A percentile compares a stretch with the other conserved stretches of the same genome.
These are phyloP conservation scores for Claviceps capensis DNA, from an alignment of 2,329 filamentous ascomycete species.

Conservation along the genomic window DNA sequence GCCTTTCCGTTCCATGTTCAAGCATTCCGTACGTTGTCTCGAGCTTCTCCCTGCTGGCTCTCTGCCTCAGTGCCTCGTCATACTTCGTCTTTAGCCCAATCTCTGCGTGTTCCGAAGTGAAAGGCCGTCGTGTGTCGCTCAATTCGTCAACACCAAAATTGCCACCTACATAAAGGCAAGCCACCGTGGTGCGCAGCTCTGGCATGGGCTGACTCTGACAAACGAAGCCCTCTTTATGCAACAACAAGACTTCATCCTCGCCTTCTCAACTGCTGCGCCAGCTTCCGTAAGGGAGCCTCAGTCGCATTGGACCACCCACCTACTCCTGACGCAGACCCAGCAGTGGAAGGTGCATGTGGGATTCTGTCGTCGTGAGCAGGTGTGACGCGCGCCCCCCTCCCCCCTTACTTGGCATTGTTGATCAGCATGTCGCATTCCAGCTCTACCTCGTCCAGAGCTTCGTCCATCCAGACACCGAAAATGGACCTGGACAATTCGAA, in stretches of 20 bases:
- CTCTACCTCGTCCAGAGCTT: conserved; percentile 10
- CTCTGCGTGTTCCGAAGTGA: background rate
- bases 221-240: conserved; percentile 13
- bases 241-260: conserved; percentile 9
- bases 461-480: conserved; percentile 10
- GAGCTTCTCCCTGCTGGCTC: background rate
- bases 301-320: conserved; percentile 3
- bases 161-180: background rate
- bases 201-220: conserved; percentile 9
- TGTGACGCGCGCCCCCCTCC: background rate
- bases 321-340: conserved; percentile 4
- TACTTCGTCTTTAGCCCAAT: background rate
- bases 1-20: conserved; percentile 1
- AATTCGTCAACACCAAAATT: background rate
- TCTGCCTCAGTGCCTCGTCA: background rate
- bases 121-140: background rate
- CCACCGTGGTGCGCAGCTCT: background rate
- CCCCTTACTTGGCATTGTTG: conserved; percentile 2
- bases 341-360: conserved; percentile 5
- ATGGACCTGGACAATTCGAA: conserved; percentile 16
- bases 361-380: conserved; percentile 3
- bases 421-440: conserved; percentile 17
- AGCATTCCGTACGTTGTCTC: background rate
- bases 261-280: conserved; percentile 7
- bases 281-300: conserved; percentile 5